A percentile compares a stretch with the other conserved stretches of the same genome.
phyloP scores from a whole-genome alignment of 805 yeast genomes.

The Monosporozyma unispora region DNA sequence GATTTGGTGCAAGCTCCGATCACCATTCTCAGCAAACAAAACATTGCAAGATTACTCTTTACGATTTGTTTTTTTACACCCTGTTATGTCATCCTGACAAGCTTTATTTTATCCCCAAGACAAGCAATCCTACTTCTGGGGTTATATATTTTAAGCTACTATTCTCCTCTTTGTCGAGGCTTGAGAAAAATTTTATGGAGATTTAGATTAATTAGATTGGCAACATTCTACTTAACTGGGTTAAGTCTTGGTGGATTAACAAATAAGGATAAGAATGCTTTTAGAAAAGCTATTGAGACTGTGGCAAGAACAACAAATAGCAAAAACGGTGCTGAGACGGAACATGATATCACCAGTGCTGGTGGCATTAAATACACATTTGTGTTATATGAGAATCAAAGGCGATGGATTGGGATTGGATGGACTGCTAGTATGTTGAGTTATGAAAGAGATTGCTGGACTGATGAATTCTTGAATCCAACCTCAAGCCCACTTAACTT shows the following conservation, averaged over 20 bases:
- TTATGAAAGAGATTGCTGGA: slow-evolving; percentile 94
- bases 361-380: slow-evolving; percentile 74
- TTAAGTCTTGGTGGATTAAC: slow-evolving; percentile 46
- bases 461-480: slow-evolving; percentile 90
- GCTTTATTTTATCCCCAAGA: slow-evolving; percentile 61
- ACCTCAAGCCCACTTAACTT: slow-evolving; percentile 68
- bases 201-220: slow-evolving; percentile 52
- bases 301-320: not conserved
- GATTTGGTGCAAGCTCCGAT: slow-evolving; percentile 72
- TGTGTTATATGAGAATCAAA: slow-evolving; percentile 87
- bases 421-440: slow-evolving; percentile 91
- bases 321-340: slow-evolving; percentile 13
- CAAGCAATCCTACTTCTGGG: slow-evolving; percentile 51
- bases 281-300: slow-evolving; percentile 4
- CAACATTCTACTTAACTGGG: slow-evolving; percentile 78
- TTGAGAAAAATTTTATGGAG: slow-evolving; percentile 79
- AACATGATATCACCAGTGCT: not conserved
- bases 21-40: slow-evolving; percentile 64
- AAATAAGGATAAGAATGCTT: not conserved
- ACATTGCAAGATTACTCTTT: slow-evolving; percentile 68
- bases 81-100: slow-evolving; percentile 59
- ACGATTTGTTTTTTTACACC: slow-evolving; percentile 85
- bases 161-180: slow-evolving; percentile 71
- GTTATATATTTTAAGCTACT: slow-evolving; percentile 59
- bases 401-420: slow-evolving; percentile 96